These are phyloP conservation scores for Centaurea solstitialis DNA, from an alignment of 129 eudicot species.

Conservation along the genomic window DNA sequence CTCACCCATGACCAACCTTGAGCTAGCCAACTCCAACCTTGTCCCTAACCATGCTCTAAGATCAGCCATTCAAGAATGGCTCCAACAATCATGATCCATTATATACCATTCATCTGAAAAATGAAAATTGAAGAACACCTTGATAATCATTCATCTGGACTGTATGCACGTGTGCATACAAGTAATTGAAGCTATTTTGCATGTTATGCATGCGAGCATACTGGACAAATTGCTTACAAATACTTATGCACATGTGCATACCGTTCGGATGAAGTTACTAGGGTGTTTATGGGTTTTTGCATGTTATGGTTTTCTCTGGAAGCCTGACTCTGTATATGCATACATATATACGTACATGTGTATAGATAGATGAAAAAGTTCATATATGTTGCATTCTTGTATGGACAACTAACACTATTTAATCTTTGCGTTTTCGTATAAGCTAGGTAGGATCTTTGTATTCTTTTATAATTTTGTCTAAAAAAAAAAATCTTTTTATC, in stretches of 20 bases:
- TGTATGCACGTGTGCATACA: too few species aligned
- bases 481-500: background rate
- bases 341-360: background rate
- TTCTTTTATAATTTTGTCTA: background rate
- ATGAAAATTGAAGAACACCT: too few species aligned
- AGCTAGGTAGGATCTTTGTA: background rate
- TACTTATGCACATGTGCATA: too few species aligned
- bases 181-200: too few species aligned
- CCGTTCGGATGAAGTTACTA: too few species aligned
- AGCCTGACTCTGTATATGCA: too few species aligned
- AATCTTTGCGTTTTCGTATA: background rate
- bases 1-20: slow-evolving; percentile 86
- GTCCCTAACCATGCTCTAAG: slow-evolving; percentile 77
- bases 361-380: slow-evolving; percentile 1
- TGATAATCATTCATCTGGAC: too few species aligned
- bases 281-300: too few species aligned
- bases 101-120: too few species aligned
- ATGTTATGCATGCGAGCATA: too few species aligned
- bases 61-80: slow-evolving; percentile 95
- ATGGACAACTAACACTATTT: background rate
- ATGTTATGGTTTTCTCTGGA: too few species aligned
- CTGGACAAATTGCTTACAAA: too few species aligned
- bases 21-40: slow-evolving; percentile 56
- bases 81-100: slow-evolving; percentile 38
- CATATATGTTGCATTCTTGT: background rate